Percentiles rank a stretch among this genome's conserved stretches.
These are phyloP conservation scores for Nematodospora anomalae DNA, from an alignment of 1,139 yeast genomes.

Conservation along the genomic window DNA sequence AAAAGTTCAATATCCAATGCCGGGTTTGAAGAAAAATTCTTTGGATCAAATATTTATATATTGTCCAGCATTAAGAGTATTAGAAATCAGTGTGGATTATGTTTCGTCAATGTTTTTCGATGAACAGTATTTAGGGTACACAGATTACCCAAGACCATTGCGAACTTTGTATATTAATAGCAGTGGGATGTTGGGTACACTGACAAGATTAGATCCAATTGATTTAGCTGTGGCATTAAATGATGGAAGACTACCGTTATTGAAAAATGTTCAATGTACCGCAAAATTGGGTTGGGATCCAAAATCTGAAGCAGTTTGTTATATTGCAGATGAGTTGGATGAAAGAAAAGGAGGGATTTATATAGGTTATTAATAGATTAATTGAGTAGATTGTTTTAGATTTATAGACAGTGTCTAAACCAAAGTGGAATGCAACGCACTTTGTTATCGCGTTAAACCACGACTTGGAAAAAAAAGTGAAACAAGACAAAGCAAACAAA, in stretches of 20 bases:
- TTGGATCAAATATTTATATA: constrained; percentile 69
- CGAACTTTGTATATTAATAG: constrained; percentile 70
- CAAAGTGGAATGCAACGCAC: no score
- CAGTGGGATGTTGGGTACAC: constrained; percentile 85
- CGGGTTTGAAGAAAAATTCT: constrained; percentile 66
- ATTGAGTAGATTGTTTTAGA: no score
- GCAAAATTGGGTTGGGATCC: constrained; percentile 89
- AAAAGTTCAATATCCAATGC: constrained; percentile 85
- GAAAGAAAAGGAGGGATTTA: constrained; percentile 46
- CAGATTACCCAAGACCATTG: constrained; percentile 54
- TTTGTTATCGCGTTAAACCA: no score
- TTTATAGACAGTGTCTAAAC: no score
- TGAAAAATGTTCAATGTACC: constrained; percentile 65
- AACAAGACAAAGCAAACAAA: background rate
- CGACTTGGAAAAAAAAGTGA: background rate
- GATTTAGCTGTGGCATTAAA: constrained; percentile 82
- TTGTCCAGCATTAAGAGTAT: constrained; percentile 67
- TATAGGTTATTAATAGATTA: constrained; percentile 35
- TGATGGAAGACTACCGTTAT: constrained; percentile 71
- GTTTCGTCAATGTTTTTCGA: constrained; percentile 64
- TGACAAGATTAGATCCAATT: constrained; percentile 79
- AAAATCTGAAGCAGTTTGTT: constrained; percentile 60
- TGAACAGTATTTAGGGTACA: constrained; percentile 51
- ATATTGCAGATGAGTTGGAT: constrained; percentile 39
- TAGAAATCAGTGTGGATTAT: constrained; percentile 81